Percentiles rank a stretch among this genome's conserved stretches.
These are phyloP conservation scores for Coprinellus micaceus DNA, from an alignment of 768 basidiomycete species.

Conservation along the genomic window DNA sequence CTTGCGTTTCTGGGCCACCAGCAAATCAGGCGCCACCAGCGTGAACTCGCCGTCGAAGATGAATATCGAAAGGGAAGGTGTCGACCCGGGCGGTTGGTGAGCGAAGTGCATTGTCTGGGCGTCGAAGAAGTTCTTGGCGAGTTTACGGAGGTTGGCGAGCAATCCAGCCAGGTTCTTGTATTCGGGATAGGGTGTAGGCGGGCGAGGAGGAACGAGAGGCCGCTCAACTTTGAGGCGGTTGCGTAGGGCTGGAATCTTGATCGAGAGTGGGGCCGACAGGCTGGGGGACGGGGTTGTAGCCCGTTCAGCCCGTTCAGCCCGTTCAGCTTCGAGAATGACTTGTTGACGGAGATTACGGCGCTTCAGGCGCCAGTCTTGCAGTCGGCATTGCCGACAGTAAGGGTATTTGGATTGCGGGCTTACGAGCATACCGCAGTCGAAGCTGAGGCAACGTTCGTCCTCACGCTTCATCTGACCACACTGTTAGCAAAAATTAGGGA, in stretches of 20 bases:
- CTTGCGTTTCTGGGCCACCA: slow-evolving; percentile 29
- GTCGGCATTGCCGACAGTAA: slow-evolving; percentile 9
- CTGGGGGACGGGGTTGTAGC: not conserved
- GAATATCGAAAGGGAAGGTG: slow-evolving; percentile 28
- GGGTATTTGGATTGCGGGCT: slow-evolving; percentile 2
- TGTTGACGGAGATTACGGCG: slow-evolving; percentile 7
- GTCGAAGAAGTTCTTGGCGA: slow-evolving; percentile 30
- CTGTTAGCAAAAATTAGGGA: not conserved
- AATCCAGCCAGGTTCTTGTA: slow-evolving; percentile 30
- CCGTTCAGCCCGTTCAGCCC: not conserved
- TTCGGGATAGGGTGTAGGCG: slow-evolving; percentile 30
- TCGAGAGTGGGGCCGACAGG: slow-evolving; percentile 2
- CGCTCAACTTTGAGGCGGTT: not conserved
- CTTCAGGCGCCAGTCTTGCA: not conserved
- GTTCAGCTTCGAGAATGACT: slow-evolving; percentile 3
- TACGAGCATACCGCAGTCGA: slow-evolving; percentile 18
- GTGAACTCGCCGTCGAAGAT: slow-evolving; percentile 51
- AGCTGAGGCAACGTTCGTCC: slow-evolving; percentile 21
- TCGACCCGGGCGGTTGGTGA: slow-evolving; percentile 16
- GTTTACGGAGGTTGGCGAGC: slow-evolving; percentile 22
- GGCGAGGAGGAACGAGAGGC: slow-evolving; percentile 15
- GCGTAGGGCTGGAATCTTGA: not conserved
- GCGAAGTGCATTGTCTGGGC: slow-evolving; percentile 33
- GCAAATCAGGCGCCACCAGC: slow-evolving; percentile 37
- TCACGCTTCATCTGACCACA: slow-evolving; percentile 7